Evolutionary conservation across 805 yeast species (phyloP).

Genomic region (Wickerhamiella alocasiicola): DNA sequence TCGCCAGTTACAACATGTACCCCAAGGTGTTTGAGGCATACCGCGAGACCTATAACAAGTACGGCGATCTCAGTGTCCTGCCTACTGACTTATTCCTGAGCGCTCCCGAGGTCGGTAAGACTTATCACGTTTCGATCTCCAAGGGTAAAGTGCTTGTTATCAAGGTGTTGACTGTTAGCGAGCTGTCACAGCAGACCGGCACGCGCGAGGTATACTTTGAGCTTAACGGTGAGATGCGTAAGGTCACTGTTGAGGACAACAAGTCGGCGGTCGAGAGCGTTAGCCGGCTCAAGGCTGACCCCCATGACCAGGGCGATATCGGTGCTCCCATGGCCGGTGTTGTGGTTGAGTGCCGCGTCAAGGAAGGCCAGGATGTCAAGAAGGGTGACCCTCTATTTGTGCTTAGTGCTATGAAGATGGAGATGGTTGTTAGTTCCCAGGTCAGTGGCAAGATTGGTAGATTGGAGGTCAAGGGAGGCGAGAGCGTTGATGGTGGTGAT

Average conservation of each 20-base stretch:
- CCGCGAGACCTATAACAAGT: conserved; percentile 59
- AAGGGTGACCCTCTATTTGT: conserved; percentile 95
- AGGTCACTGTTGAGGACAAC: conserved; percentile 83
- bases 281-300: conserved; percentile 81
- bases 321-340: conserved; percentile 99
- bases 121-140: conserved; percentile 78
- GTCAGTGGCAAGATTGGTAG: conserved; percentile 73
- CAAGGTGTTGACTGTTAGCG: conserved; percentile 87
- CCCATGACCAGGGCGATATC: conserved; percentile 75
- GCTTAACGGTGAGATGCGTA: conserved; percentile 96
- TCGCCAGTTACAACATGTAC: conserved; percentile 94
- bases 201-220: conserved; percentile 94
- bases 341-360: conserved; percentile 84
- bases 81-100: conserved; percentile 88
- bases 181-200: conserved; percentile 73
- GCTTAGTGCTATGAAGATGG: conserved; percentile 98
- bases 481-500: conserved; percentile 90
- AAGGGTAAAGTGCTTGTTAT: conserved; percentile 88
- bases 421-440: conserved; percentile 94
- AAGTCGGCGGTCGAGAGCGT: conserved; percentile 73
- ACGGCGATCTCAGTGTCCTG: conserved; percentile 85
- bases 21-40: conserved; percentile 92
- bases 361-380: conserved; percentile 77
- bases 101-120: conserved; percentile 79
- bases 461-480: conserved; percentile 74